Conservation (phyloP, 164 flowering plant genomes). For the Akebia trifoliata region DNA sequence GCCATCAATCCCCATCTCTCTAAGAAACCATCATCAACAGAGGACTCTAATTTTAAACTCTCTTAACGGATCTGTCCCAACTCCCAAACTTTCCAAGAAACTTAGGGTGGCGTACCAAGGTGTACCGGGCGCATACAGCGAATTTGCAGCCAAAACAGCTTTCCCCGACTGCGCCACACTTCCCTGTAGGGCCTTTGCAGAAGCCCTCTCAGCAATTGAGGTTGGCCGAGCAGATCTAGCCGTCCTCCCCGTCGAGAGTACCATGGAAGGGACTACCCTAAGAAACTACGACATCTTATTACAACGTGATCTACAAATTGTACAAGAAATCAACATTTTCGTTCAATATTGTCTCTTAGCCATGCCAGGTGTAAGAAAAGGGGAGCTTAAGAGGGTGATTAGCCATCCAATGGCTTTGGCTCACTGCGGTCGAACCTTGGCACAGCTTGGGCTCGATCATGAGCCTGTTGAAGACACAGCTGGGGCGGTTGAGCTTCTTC, state of each 20-base stretch:
- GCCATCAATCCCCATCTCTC: no score
- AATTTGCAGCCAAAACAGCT: slow-evolving; percentile 25
- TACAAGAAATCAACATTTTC: slow-evolving; percentile 23
- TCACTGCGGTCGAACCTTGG: slow-evolving; percentile 22
- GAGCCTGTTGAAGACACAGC: slow-evolving; percentile 30
- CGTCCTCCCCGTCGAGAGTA: slow-evolving; percentile 26
- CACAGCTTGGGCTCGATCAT: slow-evolving; percentile 21
- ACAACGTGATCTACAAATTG: slow-evolving; percentile 13
- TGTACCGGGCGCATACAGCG: slow-evolving; percentile 31
- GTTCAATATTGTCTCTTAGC: slow-evolving; percentile 29
- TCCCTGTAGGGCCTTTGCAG: slow-evolving; percentile 18
- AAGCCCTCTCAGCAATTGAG: slow-evolving; percentile 20
- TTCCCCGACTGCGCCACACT: slow-evolving; percentile 18
- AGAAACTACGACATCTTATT: slow-evolving; percentile 26
- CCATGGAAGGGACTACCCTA: slow-evolving; percentile 24
- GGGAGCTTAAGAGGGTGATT: slow-evolving; percentile 22
- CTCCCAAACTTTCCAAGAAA: neutral
- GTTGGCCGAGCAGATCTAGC: slow-evolving; percentile 20
- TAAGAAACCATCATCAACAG: neutral
- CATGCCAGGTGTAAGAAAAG: slow-evolving; percentile 25
- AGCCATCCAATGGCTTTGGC: slow-evolving; percentile 33
- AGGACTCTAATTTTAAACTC: neutral
- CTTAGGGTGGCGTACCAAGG: slow-evolving; percentile 28
- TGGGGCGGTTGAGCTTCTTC: slow-evolving; percentile 30
- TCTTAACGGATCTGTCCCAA: slow-evolving; percentile 2